A percentile compares a stretch with the other conserved stretches of the same genome.
phyloP scores from a whole-genome alignment of 805 yeast species.

The Suhomyces canberraensis region DNA sequence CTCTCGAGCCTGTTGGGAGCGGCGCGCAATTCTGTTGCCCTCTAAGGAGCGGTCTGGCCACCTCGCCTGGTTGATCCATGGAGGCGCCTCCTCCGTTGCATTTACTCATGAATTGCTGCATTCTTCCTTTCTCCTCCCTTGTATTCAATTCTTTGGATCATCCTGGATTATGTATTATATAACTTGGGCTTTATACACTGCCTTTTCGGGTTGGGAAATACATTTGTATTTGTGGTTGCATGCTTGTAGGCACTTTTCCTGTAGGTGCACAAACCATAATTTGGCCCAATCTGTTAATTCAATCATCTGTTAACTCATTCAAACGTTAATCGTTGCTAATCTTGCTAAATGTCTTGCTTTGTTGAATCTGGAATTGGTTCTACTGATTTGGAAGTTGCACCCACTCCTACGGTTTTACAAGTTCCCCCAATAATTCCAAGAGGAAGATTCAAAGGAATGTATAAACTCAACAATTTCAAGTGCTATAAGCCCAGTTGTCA shows the following conservation, averaged over 20 bases:
- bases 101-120: neutral
- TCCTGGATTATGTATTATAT: slow-evolving; percentile 7
- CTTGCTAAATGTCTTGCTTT: too few species aligned
- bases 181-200: slow-evolving; percentile 2
- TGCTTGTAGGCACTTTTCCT: too few species aligned
- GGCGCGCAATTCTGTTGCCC: too few species aligned
- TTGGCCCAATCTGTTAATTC: too few species aligned
- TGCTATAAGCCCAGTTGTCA: slow-evolving; percentile 12
- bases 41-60: neutral
- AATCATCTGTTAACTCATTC: too few species aligned
- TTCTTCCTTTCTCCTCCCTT: neutral
- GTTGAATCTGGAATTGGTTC: too few species aligned
- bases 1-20: too few species aligned
- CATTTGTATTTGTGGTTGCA: slow-evolving; percentile 4
- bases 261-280: too few species aligned
- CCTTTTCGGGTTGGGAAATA: slow-evolving; percentile 4
- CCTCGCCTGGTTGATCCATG: neutral
- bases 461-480: slow-evolving; percentile 20
- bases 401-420: too few species aligned
- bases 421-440: neutral
- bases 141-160: slow-evolving; percentile 4
- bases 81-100: neutral
- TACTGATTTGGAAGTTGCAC: too few species aligned
- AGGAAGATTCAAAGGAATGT: slow-evolving; percentile 25
- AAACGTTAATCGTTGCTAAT: too few species aligned